These are phyloP conservation scores for Botrytis cinerea DNA, from an alignment of 2,329 filamentous ascomycete genomes.

Conservation along the genomic window DNA sequence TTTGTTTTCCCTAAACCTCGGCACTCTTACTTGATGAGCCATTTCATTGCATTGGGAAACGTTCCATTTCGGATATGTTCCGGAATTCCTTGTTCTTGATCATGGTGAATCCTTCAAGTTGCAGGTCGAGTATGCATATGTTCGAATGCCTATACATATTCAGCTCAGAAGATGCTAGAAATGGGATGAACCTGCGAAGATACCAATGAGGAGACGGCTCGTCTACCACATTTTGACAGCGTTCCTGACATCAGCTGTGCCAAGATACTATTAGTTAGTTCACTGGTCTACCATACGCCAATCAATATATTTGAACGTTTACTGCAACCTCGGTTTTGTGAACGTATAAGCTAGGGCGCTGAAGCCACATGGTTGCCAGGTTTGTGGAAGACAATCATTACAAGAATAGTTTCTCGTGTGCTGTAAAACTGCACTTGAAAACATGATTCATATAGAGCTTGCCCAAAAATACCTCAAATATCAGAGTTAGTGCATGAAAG, in stretches of 20 bases:
- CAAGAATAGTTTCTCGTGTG: slow-evolving; percentile 2
- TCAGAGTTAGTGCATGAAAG: neutral
- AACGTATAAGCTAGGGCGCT: slow-evolving; percentile 2
- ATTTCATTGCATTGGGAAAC: slow-evolving; percentile 9
- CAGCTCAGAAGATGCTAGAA: neutral
- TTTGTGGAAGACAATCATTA: neutral
- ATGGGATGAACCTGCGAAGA: neutral
- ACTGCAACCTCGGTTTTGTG: neutral
- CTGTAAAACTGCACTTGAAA: neutral
- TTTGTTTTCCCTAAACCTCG: neutral
- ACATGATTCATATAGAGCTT: neutral
- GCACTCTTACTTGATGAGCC: neutral
- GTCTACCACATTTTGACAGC: slow-evolving; percentile 14
- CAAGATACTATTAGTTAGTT: neutral
- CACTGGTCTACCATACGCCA: neutral
- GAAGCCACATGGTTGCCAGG: slow-evolving; percentile 8
- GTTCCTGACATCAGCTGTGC: slow-evolving; percentile 22
- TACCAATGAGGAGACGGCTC: slow-evolving; percentile 13
- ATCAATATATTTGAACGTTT: slow-evolving; percentile 2
- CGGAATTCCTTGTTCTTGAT: neutral
- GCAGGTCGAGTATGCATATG: slow-evolving; percentile 1
- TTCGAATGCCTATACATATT: neutral
- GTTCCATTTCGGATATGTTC: neutral
- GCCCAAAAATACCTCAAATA: neutral
- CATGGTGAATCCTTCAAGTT: neutral